phyloP scores from a whole-genome alignment of 345 rosid genomes.

The Pugionium cornutum region DNA sequence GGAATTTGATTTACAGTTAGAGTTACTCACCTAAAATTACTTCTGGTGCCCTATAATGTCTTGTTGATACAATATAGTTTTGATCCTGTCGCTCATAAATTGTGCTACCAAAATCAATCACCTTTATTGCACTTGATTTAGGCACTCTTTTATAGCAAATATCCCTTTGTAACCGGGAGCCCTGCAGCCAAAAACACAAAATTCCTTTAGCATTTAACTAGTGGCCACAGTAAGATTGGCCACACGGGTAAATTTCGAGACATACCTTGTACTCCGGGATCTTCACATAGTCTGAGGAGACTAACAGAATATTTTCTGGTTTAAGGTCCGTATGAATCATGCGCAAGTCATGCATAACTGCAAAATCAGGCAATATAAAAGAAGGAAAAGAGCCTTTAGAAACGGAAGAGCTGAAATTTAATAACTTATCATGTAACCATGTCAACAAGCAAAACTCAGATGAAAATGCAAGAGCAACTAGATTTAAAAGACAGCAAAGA shows the following conservation, averaged over 20 bases:
- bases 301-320: constrained; percentile 82
- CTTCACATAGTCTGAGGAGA: constrained; percentile 72
- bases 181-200: constrained; percentile 40
- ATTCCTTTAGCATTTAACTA: not conserved
- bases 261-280: constrained; percentile 78
- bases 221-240: not conserved
- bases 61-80: constrained; percentile 72
- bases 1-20: not conserved
- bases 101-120: constrained; percentile 94
- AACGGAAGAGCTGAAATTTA: not conserved
- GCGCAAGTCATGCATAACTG: constrained; percentile 91
- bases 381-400: not conserved
- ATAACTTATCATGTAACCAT: constrained; percentile 10
- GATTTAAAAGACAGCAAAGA: constrained; percentile 54
- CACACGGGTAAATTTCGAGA: not conserved
- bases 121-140: constrained; percentile 80
- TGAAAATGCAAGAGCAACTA: constrained; percentile 28
- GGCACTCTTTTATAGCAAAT: constrained; percentile 67
- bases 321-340: constrained; percentile 86
- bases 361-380: constrained; percentile 18
- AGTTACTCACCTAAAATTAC: constrained; percentile 67
- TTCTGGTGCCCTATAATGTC: constrained; percentile 92
- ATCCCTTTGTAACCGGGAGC: constrained; percentile 57
- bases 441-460: constrained; percentile 35
- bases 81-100: constrained; percentile 82